These are phyloP conservation scores for Dioszegia crocea DNA, from an alignment of 768 basidiomycete genomes.

Conservation along the genomic window DNA sequence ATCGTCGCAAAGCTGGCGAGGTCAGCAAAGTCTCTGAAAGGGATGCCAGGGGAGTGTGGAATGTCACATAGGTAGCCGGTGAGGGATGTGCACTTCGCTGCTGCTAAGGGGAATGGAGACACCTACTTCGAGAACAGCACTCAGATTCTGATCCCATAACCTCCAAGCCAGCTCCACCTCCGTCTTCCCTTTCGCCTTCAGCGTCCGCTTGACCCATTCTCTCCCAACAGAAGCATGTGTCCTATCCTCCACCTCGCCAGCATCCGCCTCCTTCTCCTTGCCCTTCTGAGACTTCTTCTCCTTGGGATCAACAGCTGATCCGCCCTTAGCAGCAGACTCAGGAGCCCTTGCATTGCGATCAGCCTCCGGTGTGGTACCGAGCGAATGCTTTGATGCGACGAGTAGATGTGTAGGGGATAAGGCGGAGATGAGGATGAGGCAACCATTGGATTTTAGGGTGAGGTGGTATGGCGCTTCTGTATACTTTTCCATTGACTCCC, in stretches of 20 bases:
- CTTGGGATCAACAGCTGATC: neutral
- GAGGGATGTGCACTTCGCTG: too few species aligned
- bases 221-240: slow-evolving; percentile 83
- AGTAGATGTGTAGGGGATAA: slow-evolving; percentile 69
- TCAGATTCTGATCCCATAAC: slow-evolving; percentile 79
- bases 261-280: slow-evolving; percentile 1
- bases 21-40: too few species aligned
- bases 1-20: slow-evolving; percentile 89
- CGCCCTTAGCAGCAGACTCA: slow-evolving; percentile 10
- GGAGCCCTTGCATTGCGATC: neutral
- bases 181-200: slow-evolving; percentile 60
- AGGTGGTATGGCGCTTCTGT: slow-evolving; percentile 76
- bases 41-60: too few species aligned
- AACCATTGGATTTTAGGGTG: slow-evolving; percentile 91
- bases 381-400: slow-evolving; percentile 86
- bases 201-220: slow-evolving; percentile 70
- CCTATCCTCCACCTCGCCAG: slow-evolving; percentile 15
- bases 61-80: too few species aligned
- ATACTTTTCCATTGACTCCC: slow-evolving; percentile 65
- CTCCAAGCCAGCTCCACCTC: slow-evolving; percentile 68
- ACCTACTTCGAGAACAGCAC: slow-evolving; percentile 81
- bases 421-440: slow-evolving; percentile 90
- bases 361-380: slow-evolving; percentile 56
- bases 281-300: slow-evolving; percentile 8
- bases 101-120: too few species aligned